Conservation (phyloP, 257 asterid genomes). For the Penstemon newberryi region DNA sequence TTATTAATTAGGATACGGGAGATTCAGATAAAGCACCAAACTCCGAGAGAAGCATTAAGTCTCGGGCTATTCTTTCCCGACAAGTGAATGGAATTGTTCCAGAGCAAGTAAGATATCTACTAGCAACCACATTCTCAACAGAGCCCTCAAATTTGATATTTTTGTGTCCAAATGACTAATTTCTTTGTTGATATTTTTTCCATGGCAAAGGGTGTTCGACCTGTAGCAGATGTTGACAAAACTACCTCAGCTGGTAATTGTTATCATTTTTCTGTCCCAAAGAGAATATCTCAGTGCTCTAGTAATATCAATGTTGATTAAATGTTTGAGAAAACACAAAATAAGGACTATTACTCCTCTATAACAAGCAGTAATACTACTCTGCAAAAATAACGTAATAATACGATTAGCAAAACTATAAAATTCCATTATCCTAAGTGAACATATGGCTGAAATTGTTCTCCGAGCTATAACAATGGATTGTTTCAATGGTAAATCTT, state of each 20-base stretch:
- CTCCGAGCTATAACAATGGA: too few relatives aligned
- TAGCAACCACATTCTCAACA: background rate
- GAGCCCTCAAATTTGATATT: constrained; percentile 1
- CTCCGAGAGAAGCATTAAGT: constrained; percentile 60
- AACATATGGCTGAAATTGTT: too few relatives aligned
- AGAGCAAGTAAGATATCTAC: constrained; percentile 59
- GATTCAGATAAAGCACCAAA: constrained; percentile 64
- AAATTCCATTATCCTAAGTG: background rate
- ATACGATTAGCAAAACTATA: background rate
- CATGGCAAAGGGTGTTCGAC: constrained; percentile 52
- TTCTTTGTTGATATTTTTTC: background rate
- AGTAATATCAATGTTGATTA: background rate
- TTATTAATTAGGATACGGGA: constrained; percentile 53
- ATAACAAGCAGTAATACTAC: background rate
- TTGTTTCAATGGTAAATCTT: too few relatives aligned
- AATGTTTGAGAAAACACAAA: background rate
- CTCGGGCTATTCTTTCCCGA: constrained; percentile 66
- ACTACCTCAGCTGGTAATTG: constrained; percentile 57
- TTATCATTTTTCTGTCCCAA: constrained; percentile 10
- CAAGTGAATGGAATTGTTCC: constrained; percentile 79
- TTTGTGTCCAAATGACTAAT: background rate
- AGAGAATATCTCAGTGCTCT: background rate
- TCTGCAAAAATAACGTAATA: background rate
- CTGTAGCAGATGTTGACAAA: constrained; percentile 63
- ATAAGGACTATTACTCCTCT: background rate